Evolutionary conservation across 129 eudicot genomes (phyloP), one percentile per base, ranked within the genome.

Genomic region (Artemisia argyi): DNA sequence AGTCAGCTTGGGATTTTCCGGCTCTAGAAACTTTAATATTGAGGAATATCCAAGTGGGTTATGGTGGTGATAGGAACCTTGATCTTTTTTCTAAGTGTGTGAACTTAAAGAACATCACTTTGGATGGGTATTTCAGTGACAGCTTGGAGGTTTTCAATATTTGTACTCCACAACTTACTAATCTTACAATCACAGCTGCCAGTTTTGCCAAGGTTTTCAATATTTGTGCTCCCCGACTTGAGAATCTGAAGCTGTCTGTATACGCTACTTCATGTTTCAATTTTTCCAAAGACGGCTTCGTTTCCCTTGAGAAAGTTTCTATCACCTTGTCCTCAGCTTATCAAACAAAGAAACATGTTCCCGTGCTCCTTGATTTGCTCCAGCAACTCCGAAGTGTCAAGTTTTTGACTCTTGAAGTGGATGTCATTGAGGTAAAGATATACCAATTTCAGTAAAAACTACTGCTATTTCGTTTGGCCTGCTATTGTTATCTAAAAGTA

Each of bases 1-100:
- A 50, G 24, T 50, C 19, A n/a, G 66, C 30, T 6, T 71, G 75
- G 75, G 66, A 71, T 56, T 19, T 18, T 71, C 66, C 66, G 35
- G 66, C 53, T 39, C 46, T 71, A 58, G 60, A 59, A 39, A 57
- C 56, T 57, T 6, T 71, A 17, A n/a, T 0, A 14, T 15, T 71
- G 18, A 57, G 58, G 3, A 49, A 71, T 42, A 35, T 57, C 9
- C 11, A 5, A 16, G 9, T 71, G 19, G 14, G 56, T 39, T 35
- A 35, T 57, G 13, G 4, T 26, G n/a, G 12, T 8, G 12, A 13
- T n/a, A 12, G 4, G 66, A 53, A 35, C 42, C n/a, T 71, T 24
- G 19, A 57, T 22, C 46, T 56, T 48, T 57, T 71, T 42, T 71
- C 66, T 24, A 57, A 71, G 55, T 57, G 66, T 71, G 57, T 58